These are phyloP conservation scores for Calonectria pseudoreteaudii DNA, from an alignment of 2,329 filamentous ascomycete species.

Conservation along the genomic window DNA sequence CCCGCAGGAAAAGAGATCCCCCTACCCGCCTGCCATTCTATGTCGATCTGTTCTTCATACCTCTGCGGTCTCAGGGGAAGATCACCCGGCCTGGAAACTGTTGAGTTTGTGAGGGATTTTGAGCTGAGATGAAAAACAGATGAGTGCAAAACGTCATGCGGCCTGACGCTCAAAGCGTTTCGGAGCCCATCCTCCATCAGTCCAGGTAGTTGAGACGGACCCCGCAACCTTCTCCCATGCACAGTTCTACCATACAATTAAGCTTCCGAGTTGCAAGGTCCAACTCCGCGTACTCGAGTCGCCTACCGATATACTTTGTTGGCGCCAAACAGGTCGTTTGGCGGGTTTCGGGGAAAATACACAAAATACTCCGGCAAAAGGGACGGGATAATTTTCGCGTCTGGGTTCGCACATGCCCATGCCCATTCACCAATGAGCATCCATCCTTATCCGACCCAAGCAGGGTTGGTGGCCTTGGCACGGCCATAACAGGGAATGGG, in stretches of 20 bases:
- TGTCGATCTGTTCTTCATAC: constrained; percentile 7
- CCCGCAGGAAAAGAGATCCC: neutral
- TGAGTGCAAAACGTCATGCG: neutral
- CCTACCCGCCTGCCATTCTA: neutral
- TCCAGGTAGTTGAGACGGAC: neutral
- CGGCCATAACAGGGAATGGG: constrained; percentile 3
- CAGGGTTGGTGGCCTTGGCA: neutral
- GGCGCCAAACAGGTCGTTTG: neutral
- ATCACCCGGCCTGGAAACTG: neutral
- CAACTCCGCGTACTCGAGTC: neutral
- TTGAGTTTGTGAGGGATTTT: neutral
- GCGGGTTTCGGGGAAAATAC: neutral
- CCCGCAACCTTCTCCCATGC: neutral
- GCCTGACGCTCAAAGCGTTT: neutral
- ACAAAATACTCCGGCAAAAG: neutral
- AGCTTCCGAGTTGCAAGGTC: neutral
- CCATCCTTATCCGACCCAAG: neutral
- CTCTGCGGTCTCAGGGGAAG: neutral
- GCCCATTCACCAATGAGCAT: neutral
- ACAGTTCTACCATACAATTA: neutral
- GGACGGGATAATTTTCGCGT: constrained; percentile 2
- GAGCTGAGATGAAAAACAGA: constrained; percentile 4
- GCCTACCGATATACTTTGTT: neutral
- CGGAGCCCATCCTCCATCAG: neutral
- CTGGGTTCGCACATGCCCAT: neutral